A percentile compares a stretch with the other conserved stretches of the same genome.
Evolutionary conservation across 208 protist genomes (phyloP).

Genomic region (Giardia muris): DNA sequence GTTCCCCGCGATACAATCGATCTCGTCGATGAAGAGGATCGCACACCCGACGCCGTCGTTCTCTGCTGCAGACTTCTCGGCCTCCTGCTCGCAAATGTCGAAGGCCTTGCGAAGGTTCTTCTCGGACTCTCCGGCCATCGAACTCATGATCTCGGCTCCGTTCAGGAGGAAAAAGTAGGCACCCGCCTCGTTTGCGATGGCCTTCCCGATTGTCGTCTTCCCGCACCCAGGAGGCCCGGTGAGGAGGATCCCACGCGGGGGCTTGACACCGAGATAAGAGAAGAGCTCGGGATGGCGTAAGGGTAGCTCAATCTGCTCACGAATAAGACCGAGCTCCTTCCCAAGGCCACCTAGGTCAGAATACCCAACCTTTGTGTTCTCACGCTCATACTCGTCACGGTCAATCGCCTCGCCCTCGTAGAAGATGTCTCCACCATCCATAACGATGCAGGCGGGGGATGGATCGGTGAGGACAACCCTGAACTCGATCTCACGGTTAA

Average conservation of each 20-base stretch:
- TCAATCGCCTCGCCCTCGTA: conserved; percentile 95
- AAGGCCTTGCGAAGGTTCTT: conserved; percentile 95
- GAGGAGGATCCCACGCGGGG: conserved; percentile 38
- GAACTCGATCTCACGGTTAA: conserved; percentile 76
- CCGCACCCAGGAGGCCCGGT: conserved; percentile 43
- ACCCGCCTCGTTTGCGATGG: conserved; percentile 45
- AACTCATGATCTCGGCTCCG: conserved; percentile 99
- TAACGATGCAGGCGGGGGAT: conserved; percentile 80
- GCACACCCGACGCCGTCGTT: conserved; percentile 59
- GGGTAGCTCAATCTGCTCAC: conserved; percentile 44
- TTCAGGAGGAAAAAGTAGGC: conserved; percentile 99
- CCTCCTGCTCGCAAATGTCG: conserved; percentile 84
- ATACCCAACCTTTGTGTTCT: conserved; percentile 72
- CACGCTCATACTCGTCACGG: conserved; percentile 91
- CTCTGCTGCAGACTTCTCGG: conserved; percentile 51
- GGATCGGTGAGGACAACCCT: conserved; percentile 98
- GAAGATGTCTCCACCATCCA: conserved; percentile 93
- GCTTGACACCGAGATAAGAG: conserved; percentile 40
- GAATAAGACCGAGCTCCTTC: conserved; percentile 41
- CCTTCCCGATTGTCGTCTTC: conserved; percentile 45
- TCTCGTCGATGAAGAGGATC: conserved; percentile 99
- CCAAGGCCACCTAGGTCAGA: conserved; percentile 54
- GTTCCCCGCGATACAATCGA: conserved; percentile 98
- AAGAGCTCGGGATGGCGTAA: conserved; percentile 41
- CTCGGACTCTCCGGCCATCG: conserved; percentile 97